Evolutionary conservation across 2,329 filamentous ascomycete genomes (phyloP), one percentile per base, ranked within the genome.

Genomic region (Geoglossum cookeanum): DNA sequence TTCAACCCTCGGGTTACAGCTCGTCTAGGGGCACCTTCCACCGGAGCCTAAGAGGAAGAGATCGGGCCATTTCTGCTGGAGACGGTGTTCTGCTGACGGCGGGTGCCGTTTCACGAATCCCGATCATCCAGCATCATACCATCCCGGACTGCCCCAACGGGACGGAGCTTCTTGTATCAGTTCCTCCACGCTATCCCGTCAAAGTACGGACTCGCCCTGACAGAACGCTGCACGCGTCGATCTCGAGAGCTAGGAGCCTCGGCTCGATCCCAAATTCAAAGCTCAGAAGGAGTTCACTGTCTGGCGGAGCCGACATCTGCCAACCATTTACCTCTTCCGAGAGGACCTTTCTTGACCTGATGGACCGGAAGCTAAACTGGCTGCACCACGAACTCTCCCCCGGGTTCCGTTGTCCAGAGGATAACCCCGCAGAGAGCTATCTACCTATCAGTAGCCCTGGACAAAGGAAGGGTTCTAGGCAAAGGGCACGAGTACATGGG

Each of bases 291-390:
- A 53, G 17, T n/a, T 35, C 49, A 37, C 30, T n/a, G 4, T 53
- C n/a, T 53, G 30, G 11, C 9, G 9, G 37, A 53, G n/a, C 30
- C 27, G 17, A 45, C 42, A 45, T 4, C 3, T 22, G 13, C 32
- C 33, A 55, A 29, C 27, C 54, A 8, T 47, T 55, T 27, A 30
- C 7, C 35, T 45, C 15, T 2, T 44, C 35, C 29, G 54, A 55
- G 54, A 55, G 22, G 42, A 47, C 37, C 5, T 55, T 55, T 15
- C 35, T 55, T 4, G 35, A 44, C 29, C 30, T 39, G 4, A n/a
- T 55, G 54, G 35, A 55, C 13, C 54, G 54, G n/a, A 55, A 47
- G 22, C 22, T 55, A 37, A 55, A 55, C 15, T 55, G 54, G 54
- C n/a, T 55, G 15, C 37, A 44, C 7, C 42, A 55, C 29, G 54